Conservation (phyloP, 2,329 filamentous ascomycete genomes). For the Piedraia hortae region DNA sequence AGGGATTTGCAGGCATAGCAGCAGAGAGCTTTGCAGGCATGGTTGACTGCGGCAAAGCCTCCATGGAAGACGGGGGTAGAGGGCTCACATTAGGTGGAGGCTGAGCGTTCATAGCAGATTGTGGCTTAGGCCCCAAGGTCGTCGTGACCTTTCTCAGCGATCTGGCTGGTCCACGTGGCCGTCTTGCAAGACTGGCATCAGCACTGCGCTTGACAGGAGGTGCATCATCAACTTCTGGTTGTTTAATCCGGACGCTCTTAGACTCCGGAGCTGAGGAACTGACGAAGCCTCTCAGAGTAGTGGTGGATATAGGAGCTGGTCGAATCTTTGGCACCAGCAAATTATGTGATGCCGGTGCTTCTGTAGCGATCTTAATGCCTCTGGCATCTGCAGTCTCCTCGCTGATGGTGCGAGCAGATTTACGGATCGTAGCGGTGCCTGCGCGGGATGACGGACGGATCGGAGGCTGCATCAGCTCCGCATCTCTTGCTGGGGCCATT, state of each 20-base stretch:
- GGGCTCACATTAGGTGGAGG: no score
- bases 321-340: conserved; percentile 5
- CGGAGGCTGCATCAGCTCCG: conserved; percentile 12
- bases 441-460: conserved; percentile 7
- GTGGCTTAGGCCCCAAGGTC: no score
- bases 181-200: conserved; percentile 13
- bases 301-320: conserved; percentile 4
- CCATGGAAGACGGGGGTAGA: no score
- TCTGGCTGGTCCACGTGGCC: conserved; percentile 9
- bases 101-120: no score
- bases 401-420: conserved; percentile 10
- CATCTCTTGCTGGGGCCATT: conserved; percentile 5
- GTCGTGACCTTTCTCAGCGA: conserved; percentile 1
- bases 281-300: conserved; percentile 6
- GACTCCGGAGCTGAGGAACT: conserved; percentile 6
- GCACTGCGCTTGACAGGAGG: conserved; percentile 9
- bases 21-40: no score
- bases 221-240: no score
- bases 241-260: conserved; percentile 6
- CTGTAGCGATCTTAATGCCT: conserved; percentile 6
- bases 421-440: conserved; percentile 7
- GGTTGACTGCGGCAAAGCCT: no score
- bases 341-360: conserved; percentile 5
- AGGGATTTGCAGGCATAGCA: no score
- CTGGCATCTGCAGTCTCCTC: conserved; percentile 10